Base-by-base conservation (phyloP, 495 filamentous ascomycete genomes). In the Hypoxylon fragiforme region DNA sequence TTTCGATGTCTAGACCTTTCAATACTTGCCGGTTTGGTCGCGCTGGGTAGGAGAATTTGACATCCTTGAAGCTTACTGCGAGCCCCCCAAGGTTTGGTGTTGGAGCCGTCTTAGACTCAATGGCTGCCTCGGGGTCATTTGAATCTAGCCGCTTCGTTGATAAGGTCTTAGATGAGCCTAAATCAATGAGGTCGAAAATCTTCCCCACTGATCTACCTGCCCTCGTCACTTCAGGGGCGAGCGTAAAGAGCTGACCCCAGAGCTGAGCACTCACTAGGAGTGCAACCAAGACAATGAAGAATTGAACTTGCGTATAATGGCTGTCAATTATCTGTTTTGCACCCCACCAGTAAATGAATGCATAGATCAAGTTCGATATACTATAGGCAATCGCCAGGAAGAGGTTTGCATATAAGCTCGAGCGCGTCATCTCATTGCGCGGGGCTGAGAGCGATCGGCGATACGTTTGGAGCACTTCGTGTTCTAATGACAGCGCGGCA, bases 281-380 rank as follows among this genome's bases (percentile, higher is more conserved):
- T 0, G 84, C 81, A 0, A 82, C 75, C 9, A 86, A 65, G 1
- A 87, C 81, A 49, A 85, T 86, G 65, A 87, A 87, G 68, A 88
- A 87, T 47, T 87, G 76, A 3, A 77, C 73, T 19, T 76, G 77
- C 0, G 76, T 74, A 50, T 86, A 86, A 14, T 74, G 53, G 0
- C 83, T 83, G 32, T 72, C 64, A 12, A 77, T 70, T 15, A 88
- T 78, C 49, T 81, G 77, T 26, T 70, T 73, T 0, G 80, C 75
- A 3, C 84, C 84, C 77, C 85, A 89, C 80, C 83, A 87, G 65
- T 87, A 88, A 0, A 83, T 83, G 16, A 88, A 67, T 0, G 83
- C 84, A 62, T 84, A 84, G 11, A 87, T 76, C 11, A 83, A 66
- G 44, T 80, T 70, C 13, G 76, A 73, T 7, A 79, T 59, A 60